Evolutionary conservation across 805 yeast species (phyloP).

Genomic region (Cyberlindnera misumaiensis): DNA sequence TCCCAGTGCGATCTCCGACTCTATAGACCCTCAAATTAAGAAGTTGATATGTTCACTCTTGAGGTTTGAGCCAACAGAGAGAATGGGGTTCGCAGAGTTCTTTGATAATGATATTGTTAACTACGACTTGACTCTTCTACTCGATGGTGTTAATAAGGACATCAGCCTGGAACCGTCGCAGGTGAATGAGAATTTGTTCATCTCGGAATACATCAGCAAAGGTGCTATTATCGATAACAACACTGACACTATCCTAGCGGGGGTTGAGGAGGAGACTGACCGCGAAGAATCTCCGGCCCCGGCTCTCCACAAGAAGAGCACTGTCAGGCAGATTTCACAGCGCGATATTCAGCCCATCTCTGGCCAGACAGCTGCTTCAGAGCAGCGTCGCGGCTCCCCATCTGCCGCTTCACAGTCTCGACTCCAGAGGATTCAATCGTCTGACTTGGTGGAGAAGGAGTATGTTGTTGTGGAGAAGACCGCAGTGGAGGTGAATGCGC

Average conservation of each 20-base stretch:
- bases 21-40: constrained; percentile 54
- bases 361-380: constrained; percentile 4
- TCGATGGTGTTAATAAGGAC: constrained; percentile 35
- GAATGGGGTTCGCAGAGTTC: constrained; percentile 86
- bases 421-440: constrained; percentile 16
- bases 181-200: constrained; percentile 73
- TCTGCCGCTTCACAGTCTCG: constrained; percentile 4
- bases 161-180: constrained; percentile 57
- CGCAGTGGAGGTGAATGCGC: constrained; percentile 89
- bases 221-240: constrained; percentile 21
- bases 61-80: constrained; percentile 77
- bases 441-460: constrained; percentile 65
- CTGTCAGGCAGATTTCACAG: constrained; percentile 17
- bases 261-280: constrained; percentile 12
- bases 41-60: constrained; percentile 68
- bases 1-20: constrained; percentile 51
- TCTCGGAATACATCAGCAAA: constrained; percentile 65
- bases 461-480: constrained; percentile 94
- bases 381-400: constrained; percentile 6
- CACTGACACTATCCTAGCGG: constrained; percentile 7
- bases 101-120: constrained; percentile 66
- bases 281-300: constrained; percentile 3
- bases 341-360: constrained; percentile 22
- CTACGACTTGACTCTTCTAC: constrained; percentile 36
- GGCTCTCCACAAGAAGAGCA: background rate